Evolutionary conservation across 805 yeast species (phyloP).

Genomic region (Yamadazyma insecticola): DNA sequence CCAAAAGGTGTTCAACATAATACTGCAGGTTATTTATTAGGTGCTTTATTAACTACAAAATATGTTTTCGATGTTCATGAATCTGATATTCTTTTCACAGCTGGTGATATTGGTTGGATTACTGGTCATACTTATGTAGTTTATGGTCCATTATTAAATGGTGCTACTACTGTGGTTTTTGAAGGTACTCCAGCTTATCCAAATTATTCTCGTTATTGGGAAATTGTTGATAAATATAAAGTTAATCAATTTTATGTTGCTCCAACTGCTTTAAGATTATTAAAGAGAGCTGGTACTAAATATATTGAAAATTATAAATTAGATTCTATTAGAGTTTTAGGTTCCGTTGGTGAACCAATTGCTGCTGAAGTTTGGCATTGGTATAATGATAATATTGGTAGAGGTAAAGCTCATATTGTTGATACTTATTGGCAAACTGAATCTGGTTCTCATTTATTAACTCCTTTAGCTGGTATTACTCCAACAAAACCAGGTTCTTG

Average conservation of each 20-base stretch:
- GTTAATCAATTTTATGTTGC: conserved; percentile 98
- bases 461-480: conserved; percentile 91
- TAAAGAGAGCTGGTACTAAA: conserved; percentile 83
- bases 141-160: conserved; percentile 84
- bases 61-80: conserved; percentile 91
- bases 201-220: conserved; percentile 93
- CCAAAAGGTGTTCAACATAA: conserved; percentile 97
- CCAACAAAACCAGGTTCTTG: conserved; percentile 98
- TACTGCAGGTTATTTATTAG: conserved; percentile 91
- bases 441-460: conserved; percentile 91
- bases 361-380: conserved; percentile 98
- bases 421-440: conserved; percentile 99
- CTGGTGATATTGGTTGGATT: conserved; percentile 99
- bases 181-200: conserved; percentile 99
- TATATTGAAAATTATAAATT: conserved; percentile 78
- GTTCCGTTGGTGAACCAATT: conserved; percentile 98
- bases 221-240: conserved; percentile 84
- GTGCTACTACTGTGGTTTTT: conserved; percentile 88
- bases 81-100: conserved; percentile 87
- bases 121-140: conserved; percentile 96
- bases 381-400: conserved; percentile 92
- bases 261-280: conserved; percentile 93
- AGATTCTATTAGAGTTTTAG: conserved; percentile 83
- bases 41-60: conserved; percentile 87
- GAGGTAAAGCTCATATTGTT: conserved; percentile 80